Base-by-base conservation (phyloP, 2,329 filamentous ascomycete genomes). In the Fusarium nelsonii region DNA sequence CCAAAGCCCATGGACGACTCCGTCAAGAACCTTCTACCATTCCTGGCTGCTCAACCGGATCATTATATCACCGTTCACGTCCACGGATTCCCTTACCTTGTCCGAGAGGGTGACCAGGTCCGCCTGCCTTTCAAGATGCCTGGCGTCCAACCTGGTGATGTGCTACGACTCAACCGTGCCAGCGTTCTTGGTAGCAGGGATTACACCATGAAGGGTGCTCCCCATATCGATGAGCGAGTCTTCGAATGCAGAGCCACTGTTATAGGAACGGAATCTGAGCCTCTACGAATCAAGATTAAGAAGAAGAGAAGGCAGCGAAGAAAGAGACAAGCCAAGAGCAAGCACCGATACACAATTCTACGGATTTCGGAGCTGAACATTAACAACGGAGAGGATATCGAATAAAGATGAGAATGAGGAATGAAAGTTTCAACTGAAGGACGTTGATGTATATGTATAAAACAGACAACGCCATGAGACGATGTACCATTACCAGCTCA, bases 231-330 rank as follows among this genome's bases (percentile, higher is more conserved):
- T 78, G 91, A 95, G 79, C 82, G 89, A 55, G 80, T 97, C 60
- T 98, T 94, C 75, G 91, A 92, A 77, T 97, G 94, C 80, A 87
- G 94, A 61, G 93, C 94, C 16, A 88, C 90, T 34, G 94, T 99
- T 28, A 86, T 96, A 67, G 95, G 94, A 8, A 88, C 91, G 8
- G 96, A 98, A 82, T 87, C 88, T 59, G 92, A 94, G 82, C 92
- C 92, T 34, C 79, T 95, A 82, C 84, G 92, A 60, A 83, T 90
- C 73, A 92, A 92, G 83, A 84, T 92, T 81, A 95, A 95, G 87
- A 95, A 87, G 74, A 94, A 94, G 87, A 82, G 89, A 84, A 92
- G 88, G 75, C 91, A 91, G 79, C 84, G 92, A 76, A 86, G 91
- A 77, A 86, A 88, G 50, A 93, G 90, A 84, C 88, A 87, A 62